These are phyloP conservation scores for Aspergillus sp. DNA, from an alignment of 2,329 filamentous ascomycete species.

Conservation along the genomic window DNA sequence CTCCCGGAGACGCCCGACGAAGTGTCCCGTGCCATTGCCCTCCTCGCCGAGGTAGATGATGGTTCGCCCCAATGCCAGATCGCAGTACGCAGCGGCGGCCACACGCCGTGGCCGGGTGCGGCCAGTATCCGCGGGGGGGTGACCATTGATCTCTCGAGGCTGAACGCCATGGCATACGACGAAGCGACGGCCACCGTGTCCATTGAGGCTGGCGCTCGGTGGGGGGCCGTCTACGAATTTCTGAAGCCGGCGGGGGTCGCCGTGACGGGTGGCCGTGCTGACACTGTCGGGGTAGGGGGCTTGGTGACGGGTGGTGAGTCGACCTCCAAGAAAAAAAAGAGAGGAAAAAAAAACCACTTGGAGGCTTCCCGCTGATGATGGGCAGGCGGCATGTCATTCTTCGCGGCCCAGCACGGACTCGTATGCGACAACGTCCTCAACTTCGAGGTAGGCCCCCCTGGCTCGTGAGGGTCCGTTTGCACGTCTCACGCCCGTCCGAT, in stretches of 20 bases:
- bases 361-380: too few relatives aligned
- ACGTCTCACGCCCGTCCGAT: too few relatives aligned
- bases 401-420: background rate
- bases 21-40: too few relatives aligned
- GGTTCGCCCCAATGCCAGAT: background rate
- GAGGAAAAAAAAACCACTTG: too few relatives aligned
- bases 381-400: background rate
- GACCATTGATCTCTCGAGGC: slow-evolving; percentile 36
- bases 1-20: too few relatives aligned
- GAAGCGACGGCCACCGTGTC: background rate
- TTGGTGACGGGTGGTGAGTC: background rate
- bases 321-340: too few relatives aligned
- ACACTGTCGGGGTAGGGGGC: background rate
- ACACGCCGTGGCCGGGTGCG: slow-evolving; percentile 36
- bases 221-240: slow-evolving; percentile 8
- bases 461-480: too few relatives aligned
- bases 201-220: slow-evolving; percentile 10
- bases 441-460: too few relatives aligned
- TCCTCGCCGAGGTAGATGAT: too few relatives aligned
- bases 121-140: slow-evolving; percentile 44
- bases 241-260: background rate
- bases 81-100: slow-evolving; percentile 33
- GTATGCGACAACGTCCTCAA: background rate
- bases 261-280: background rate
- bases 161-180: slow-evolving; percentile 11